Percentiles rank a stretch among this genome's conserved stretches.
These are phyloP conservation scores for Pestalotiopsis sp. DNA, from an alignment of 2,329 filamentous ascomycete species.

Conservation along the genomic window DNA sequence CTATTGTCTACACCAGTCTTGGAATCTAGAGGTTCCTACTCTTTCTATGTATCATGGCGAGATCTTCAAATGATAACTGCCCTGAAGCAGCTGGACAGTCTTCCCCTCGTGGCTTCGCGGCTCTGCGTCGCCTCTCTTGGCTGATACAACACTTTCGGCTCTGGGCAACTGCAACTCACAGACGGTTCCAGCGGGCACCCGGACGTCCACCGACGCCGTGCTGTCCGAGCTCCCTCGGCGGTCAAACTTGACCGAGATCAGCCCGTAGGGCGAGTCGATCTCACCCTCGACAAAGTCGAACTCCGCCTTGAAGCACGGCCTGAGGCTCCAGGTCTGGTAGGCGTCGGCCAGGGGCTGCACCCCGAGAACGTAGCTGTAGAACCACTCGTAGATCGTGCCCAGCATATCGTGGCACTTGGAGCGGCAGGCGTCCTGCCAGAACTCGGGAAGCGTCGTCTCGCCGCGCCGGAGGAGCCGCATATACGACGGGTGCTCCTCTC, in stretches of 20 bases:
- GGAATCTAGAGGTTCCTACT: neutral
- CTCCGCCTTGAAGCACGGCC: conserved; percentile 39
- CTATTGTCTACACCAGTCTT: neutral
- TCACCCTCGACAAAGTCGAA: conserved; percentile 38
- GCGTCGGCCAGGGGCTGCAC: conserved; percentile 37
- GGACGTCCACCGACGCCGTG: neutral
- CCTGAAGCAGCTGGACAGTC: neutral
- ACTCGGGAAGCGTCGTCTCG: conserved; percentile 44
- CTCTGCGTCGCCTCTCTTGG: neutral
- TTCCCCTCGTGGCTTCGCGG: neutral
- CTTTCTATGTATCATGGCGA: neutral
- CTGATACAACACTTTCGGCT: neutral
- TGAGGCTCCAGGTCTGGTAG: conserved; percentile 40
- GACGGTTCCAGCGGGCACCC: neutral
- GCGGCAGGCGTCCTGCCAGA: conserved; percentile 45
- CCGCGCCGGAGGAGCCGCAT: conserved; percentile 47
- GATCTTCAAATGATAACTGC: neutral
- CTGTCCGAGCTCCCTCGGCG: conserved; percentile 13
- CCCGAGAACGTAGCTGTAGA: conserved; percentile 42
- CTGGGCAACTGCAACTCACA: neutral
- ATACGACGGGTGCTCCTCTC: conserved; percentile 49
- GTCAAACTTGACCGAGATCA: conserved; percentile 28
- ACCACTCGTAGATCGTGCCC: conserved; percentile 50
- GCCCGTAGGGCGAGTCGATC: conserved; percentile 40
- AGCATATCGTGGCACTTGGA: conserved; percentile 50